Conservation (phyloP, 1,284 basidiomycete genomes). For the Cutaneotrichosporon mucoides region DNA sequence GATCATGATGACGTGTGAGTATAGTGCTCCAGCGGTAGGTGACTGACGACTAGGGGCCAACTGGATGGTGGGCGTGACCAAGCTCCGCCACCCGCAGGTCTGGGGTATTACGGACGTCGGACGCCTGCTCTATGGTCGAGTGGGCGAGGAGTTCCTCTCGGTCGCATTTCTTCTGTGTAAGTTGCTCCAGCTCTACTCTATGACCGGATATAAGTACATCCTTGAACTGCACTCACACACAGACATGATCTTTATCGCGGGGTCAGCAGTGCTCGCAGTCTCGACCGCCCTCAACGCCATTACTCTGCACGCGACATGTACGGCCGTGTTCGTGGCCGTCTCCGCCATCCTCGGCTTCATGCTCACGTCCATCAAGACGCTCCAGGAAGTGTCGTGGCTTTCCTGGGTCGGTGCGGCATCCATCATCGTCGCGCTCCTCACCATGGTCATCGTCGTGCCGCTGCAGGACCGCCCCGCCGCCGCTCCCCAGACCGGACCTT, state of each 20-base stretch:
- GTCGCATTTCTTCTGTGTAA: constrained; percentile 3
- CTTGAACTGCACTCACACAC: not conserved
- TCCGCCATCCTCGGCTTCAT: constrained; percentile 24
- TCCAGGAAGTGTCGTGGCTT: constrained; percentile 35
- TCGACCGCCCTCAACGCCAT: constrained; percentile 10
- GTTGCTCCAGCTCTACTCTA: not conserved
- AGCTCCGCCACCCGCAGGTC: constrained; percentile 18
- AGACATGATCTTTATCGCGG: constrained; percentile 9
- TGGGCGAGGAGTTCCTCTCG: constrained; percentile 18
- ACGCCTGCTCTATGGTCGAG: constrained; percentile 14
- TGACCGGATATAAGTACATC: not conserved
- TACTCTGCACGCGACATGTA: constrained; percentile 31
- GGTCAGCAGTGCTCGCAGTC: constrained; percentile 1
- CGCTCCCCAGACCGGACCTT: constrained; percentile 34
- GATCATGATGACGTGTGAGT: constrained; percentile 27
- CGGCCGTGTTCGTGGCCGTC: constrained; percentile 33
- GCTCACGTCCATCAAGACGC: constrained; percentile 32
- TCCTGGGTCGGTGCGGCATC: constrained; percentile 37
- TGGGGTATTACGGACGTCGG: constrained; percentile 26
- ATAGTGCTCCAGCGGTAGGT: constrained; percentile 19
- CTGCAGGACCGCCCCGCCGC: constrained; percentile 38
- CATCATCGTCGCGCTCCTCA: constrained; percentile 32
- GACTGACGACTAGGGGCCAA: not conserved
- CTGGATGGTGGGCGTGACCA: constrained; percentile 17
- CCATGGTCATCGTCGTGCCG: constrained; percentile 39